Evolutionary conservation across 306 rosid species (phyloP).

Genomic region (Prunus kanzakura): DNA sequence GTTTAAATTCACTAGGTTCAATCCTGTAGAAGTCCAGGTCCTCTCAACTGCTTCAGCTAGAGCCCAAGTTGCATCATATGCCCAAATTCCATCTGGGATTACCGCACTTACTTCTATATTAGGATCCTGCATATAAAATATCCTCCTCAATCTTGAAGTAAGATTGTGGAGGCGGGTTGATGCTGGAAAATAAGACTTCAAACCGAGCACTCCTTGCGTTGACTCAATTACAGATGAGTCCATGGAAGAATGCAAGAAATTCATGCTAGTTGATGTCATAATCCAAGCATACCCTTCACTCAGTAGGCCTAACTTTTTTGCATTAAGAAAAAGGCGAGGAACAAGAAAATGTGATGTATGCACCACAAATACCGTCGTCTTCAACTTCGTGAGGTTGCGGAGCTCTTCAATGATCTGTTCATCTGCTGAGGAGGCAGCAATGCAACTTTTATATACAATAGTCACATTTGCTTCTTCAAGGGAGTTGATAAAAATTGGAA

Average conservation of each 20-base stretch:
- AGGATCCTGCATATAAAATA: neutral
- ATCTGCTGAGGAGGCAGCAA: neutral
- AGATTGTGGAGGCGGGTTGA: neutral
- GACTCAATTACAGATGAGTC: too few species aligned
- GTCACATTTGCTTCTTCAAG: too few species aligned
- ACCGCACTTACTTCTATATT: neutral
- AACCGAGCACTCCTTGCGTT: too few species aligned
- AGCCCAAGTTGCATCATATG: slow-evolving; percentile 19
- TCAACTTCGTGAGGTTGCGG: neutral
- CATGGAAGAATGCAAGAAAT: neutral
- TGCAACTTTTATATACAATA: neutral
- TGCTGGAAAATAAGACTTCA: neutral
- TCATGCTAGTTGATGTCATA: slow-evolving; percentile 6
- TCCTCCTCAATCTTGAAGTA: slow-evolving; percentile 11
- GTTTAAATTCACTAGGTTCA: too few species aligned
- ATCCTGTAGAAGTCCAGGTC: neutral
- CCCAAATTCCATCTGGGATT: neutral
- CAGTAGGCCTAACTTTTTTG: neutral
- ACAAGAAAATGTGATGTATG: neutral
- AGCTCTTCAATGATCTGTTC: slow-evolving; percentile 11
- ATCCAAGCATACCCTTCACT: neutral
- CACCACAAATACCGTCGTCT: slow-evolving; percentile 1
- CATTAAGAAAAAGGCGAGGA: neutral
- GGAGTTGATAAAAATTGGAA: too few species aligned
- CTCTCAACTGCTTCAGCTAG: slow-evolving; percentile 10